A percentile compares a stretch with the other conserved stretches of the same genome.
These are phyloP conservation scores for Leccinum ochraceum DNA, from an alignment of 768 basidiomycete genomes.

Conservation along the genomic window DNA sequence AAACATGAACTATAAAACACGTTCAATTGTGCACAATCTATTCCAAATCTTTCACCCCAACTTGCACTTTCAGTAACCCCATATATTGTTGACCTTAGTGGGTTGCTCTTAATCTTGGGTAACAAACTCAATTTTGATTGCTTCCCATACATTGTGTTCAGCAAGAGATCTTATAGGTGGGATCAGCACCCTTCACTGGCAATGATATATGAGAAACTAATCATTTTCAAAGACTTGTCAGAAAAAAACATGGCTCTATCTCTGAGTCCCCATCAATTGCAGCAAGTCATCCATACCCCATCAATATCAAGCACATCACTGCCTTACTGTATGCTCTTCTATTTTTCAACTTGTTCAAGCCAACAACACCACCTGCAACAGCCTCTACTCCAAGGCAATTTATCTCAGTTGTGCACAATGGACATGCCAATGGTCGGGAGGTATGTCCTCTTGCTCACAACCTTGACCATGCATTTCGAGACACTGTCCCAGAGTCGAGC, in stretches of 20 bases:
- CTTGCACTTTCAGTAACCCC: neutral
- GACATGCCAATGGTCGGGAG: slow-evolving; percentile 7
- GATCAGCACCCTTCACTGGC: neutral
- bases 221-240: neutral
- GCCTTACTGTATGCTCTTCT: slow-evolving; percentile 16
- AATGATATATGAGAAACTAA: neutral
- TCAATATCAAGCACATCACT: slow-evolving; percentile 1
- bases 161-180: neutral
- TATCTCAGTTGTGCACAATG: slow-evolving; percentile 6
- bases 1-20: neutral
- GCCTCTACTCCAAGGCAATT: slow-evolving; percentile 21
- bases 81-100: neutral
- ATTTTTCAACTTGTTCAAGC: neutral
- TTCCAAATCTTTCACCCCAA: neutral
- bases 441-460: slow-evolving; percentile 6
- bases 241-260: slow-evolving; percentile 20
- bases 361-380: slow-evolving; percentile 1
- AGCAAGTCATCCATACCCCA: slow-evolving; percentile 6
- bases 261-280: slow-evolving; percentile 14
- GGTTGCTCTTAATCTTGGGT: neutral
- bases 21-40: neutral
- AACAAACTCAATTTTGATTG: neutral
- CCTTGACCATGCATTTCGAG: slow-evolving; percentile 13
- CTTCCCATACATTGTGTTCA: neutral
- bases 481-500: slow-evolving; percentile 9